Conservation (phyloP, 2,329 filamentous ascomycete species). For the Whalleya microplaca region DNA sequence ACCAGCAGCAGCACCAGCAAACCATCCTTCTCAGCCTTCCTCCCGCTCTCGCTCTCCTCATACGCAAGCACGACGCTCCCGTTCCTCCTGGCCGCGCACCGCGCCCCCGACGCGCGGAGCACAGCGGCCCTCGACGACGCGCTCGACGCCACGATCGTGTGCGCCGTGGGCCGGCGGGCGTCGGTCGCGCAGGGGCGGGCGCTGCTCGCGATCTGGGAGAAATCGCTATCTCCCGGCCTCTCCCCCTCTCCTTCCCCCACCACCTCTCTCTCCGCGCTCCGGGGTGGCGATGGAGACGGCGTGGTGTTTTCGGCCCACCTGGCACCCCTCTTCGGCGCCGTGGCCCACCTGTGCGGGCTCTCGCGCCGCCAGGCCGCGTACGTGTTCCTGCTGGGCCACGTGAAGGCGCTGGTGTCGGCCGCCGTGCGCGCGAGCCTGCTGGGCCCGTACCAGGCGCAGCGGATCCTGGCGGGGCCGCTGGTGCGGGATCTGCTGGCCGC, state of each 20-base stretch:
- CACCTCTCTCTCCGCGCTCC: constrained; percentile 10
- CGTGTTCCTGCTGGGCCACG: constrained; percentile 76
- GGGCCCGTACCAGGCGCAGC: constrained; percentile 80
- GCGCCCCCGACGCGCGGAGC: constrained; percentile 45
- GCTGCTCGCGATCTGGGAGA: constrained; percentile 75
- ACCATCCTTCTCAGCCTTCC: constrained; percentile 64
- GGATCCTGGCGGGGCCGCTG: constrained; percentile 64
- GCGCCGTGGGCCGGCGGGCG: constrained; percentile 77
- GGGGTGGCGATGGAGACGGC: constrained; percentile 5
- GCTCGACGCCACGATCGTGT: constrained; percentile 76
- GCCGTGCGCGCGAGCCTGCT: constrained; percentile 78
- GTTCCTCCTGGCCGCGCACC: constrained; percentile 72
- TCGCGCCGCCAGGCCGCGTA: constrained; percentile 68
- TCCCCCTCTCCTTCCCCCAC: constrained; percentile 11
- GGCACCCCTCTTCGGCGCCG: constrained; percentile 70
- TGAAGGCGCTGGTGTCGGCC: constrained; percentile 75
- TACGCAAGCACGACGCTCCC: constrained; percentile 75
- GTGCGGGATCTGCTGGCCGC: constrained; percentile 61
- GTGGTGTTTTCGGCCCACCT: constrained; percentile 63
- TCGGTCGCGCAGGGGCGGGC: constrained; percentile 77
- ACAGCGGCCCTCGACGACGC: constrained; percentile 70
- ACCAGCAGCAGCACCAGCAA: constrained; percentile 20
- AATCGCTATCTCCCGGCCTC: constrained; percentile 58
- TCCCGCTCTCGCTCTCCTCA: constrained; percentile 70
- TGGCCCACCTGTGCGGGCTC: constrained; percentile 66